Base-by-base conservation (phyloP, 208 protist genomes). In the Trypanosoma rangeli region DNA sequence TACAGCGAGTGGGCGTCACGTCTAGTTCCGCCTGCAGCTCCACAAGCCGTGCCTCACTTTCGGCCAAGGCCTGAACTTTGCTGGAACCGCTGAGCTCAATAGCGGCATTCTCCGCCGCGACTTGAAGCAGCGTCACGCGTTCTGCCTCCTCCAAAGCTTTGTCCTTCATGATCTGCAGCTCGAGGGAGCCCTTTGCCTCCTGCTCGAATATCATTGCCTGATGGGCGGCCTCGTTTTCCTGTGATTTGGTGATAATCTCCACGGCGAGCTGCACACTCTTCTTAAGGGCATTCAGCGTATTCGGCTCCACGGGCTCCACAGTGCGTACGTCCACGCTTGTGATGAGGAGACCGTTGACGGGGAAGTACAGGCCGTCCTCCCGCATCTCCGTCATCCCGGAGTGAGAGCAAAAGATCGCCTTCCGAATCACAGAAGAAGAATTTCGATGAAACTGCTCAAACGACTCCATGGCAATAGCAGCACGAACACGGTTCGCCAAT, bases 381-480 rank as follows among this genome's bases (percentile, higher is more conserved):
- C 62, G 62, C 16, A 78, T 31, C 37, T 76, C 76, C 46, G 69
- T 82, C 22, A 70, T 55, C 26, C 79, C 76, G 55, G 84, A 78
- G 4, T 63, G 62, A 15, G 62, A 39, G 39, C 75, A 55, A 70
- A 99, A 99, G 56, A 99, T 93, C 16, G 94, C 87, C 56, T 86
- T 65, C 42, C 88, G 84, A 68, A 99, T 98, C 48, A 99, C 83
- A 48, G 82, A 72, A 20, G 97, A 85, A 22, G 95, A 98, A 79
- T 97, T 89, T 56, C 90, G 87, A 77, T 99, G 98, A 82, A 99
- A 99, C 68, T 97, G 77, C 79, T 99, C 98, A 74, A 99, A 99
- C 4, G 93, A 81, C 18, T 84, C 82, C 0, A 61, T 33, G 5
- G 97, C 97, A 16, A 98, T 94, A 49, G 83, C 84, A 29, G 90